Evolutionary conservation across 306 rosid genomes (phyloP), one percentile per base, ranked within the genome.

Genomic region (Vigna reflexopilosa): DNA sequence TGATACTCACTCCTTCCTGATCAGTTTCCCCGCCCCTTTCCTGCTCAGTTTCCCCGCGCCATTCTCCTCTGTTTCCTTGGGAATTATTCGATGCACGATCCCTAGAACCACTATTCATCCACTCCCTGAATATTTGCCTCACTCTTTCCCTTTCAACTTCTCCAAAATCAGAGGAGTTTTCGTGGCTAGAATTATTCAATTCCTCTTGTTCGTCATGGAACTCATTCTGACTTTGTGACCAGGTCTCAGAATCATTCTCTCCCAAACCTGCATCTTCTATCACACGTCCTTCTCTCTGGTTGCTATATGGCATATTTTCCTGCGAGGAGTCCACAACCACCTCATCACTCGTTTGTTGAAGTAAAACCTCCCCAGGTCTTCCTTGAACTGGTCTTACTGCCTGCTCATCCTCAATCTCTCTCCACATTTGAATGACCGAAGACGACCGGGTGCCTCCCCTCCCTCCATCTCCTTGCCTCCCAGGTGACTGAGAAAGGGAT

Each of bases 111-210:
- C 83, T 89, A 69, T 81, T 86, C 91, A 85, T 95, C 98, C 99
- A 95, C 78, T 87, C 99, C 86, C 84, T 90, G 74, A 95, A 95
- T 85, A 91, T 81, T 80, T 90, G 89, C 78, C 99, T 88, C 80
- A 95, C 99, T 85, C 99, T 88, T 77, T 73, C 98, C 92, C 98
- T 90, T 66, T 91, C 98, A 80, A 87, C 90, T 70, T 85, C 91
- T 65, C 96, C 96, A 38, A 91, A 74, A 84, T 90, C 93, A 73
- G 90, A 77, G 34, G 91, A 89, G 70, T 78, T 85, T 80, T 88
- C 98, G 75, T 87, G 77, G 62, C 67, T 83, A 84, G 78, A 77
- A 87, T 69, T 88, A 83, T 87, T 86, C 44, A 84, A 85, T 16
- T 77, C 90, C 70, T 85, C 91, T 8, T 81, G 97, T 45, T 90